Percentiles rank a stretch among this genome's conserved stretches.
These are phyloP conservation scores for Tranzscheliella williamsii DNA, from an alignment of 1,284 basidiomycete species.

Conservation along the genomic window DNA sequence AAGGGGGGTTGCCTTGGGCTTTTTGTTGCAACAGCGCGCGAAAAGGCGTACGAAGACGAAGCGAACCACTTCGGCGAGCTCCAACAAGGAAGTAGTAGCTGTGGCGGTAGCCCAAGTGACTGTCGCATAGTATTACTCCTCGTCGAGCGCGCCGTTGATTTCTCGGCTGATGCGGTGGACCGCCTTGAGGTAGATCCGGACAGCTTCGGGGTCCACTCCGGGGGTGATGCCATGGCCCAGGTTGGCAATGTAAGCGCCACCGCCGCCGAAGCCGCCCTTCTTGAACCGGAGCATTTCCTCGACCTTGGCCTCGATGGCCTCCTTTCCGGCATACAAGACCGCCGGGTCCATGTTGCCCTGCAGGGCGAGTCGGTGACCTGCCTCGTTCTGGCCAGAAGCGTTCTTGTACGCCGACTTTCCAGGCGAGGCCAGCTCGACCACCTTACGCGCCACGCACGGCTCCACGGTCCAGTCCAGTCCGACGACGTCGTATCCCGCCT, in stretches of 20 bases:
- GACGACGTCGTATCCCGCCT: conserved; percentile 59
- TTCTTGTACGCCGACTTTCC: conserved; percentile 39
- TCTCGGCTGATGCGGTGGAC: conserved; percentile 54
- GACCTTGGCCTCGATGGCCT: conserved; percentile 84
- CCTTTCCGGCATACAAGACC: conserved; percentile 77
- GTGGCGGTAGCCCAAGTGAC: too few species aligned
- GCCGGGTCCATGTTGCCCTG: conserved; percentile 94
- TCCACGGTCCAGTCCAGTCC: conserved; percentile 58
- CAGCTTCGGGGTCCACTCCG: conserved; percentile 58
- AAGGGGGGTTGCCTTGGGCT: too few species aligned
- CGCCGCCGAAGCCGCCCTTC: conserved; percentile 69
- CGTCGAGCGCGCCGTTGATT: conserved; percentile 39
- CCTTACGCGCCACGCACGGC: conserved; percentile 51
- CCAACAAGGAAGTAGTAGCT: too few species aligned
- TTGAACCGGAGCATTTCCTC: conserved; percentile 72
- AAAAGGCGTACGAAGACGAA: too few species aligned
- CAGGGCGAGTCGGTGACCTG: conserved; percentile 69
- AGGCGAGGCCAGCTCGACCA: conserved; percentile 45
- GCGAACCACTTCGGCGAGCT: too few species aligned
- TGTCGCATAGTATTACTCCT: conserved; percentile 24
- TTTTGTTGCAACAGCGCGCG: too few species aligned
- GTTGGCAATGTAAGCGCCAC: conserved; percentile 76
- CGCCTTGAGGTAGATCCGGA: conserved; percentile 53
- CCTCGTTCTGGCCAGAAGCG: conserved; percentile 43
- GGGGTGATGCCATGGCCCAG: conserved; percentile 87